phyloP scores from a whole-genome alignment of 2,329 filamentous ascomycete genomes.

The Epichloe elymi region DNA sequence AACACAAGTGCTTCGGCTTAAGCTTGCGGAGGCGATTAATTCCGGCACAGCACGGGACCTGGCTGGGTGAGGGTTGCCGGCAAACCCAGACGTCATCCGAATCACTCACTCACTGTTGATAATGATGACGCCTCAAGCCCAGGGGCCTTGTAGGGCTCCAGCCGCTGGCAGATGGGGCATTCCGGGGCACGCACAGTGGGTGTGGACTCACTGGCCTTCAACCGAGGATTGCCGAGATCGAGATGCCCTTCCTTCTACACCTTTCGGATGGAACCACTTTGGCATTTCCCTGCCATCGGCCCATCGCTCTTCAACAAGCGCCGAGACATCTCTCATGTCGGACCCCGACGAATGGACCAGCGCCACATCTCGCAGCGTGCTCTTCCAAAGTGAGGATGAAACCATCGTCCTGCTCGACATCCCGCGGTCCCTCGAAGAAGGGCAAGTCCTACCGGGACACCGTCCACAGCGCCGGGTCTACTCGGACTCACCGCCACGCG shows the following conservation, averaged over 20 bases:
- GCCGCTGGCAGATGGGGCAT: slow-evolving; percentile 1
- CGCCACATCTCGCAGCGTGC: slow-evolving; percentile 14
- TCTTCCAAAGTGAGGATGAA: slow-evolving; percentile 21
- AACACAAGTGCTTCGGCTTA: neutral
- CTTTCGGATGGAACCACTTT: neutral
- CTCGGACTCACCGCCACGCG: slow-evolving; percentile 29
- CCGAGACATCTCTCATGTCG: neutral
- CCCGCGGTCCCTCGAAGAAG: slow-evolving; percentile 53
- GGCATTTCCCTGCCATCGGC: too few species aligned
- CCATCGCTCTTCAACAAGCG: too few species aligned
- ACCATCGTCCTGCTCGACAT: slow-evolving; percentile 53
- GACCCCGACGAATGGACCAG: neutral
- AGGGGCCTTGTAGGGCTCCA: too few species aligned
- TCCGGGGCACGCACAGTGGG: too few species aligned
- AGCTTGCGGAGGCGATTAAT: neutral
- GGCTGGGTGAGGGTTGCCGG: too few species aligned
- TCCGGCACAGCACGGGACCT: neutral
- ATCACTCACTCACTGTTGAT: too few species aligned
- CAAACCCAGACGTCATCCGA: slow-evolving; percentile 6
- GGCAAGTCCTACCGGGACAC: slow-evolving; percentile 37
- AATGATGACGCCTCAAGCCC: too few species aligned
- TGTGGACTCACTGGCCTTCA: neutral
- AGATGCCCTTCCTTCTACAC: neutral
- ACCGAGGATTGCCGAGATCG: slow-evolving; percentile 10
- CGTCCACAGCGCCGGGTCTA: slow-evolving; percentile 27